Evolutionary conservation across 169 alveolate genomes (phyloP).

Genomic region (Plasmodium berghei): DNA sequence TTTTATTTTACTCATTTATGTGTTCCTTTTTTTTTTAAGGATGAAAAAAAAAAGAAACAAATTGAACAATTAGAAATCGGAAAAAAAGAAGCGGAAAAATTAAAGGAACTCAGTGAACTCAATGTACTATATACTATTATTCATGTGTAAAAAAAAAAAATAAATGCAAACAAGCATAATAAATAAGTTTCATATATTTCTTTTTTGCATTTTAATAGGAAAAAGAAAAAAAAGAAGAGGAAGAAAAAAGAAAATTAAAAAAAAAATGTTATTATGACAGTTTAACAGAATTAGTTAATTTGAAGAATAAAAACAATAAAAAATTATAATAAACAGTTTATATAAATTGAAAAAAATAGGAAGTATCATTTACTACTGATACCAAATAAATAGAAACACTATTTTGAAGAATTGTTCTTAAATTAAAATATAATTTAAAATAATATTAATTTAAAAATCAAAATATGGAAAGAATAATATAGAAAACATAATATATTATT

Average conservation of each 20-base stretch:
- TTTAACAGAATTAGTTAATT: slow-evolving; percentile 61
- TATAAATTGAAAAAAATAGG: neutral
- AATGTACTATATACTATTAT: slow-evolving; percentile 16
- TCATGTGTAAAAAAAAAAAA: neutral
- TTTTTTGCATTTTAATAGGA: slow-evolving; percentile 20
- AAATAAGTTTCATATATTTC: neutral
- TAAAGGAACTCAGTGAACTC: slow-evolving; percentile 29
- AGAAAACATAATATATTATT: too few relatives aligned
- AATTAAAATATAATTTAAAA: neutral
- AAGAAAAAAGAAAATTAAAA: slow-evolving; percentile 53
- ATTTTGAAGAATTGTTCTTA: neutral
- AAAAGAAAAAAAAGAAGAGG: slow-evolving; percentile 48
- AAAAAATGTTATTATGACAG: slow-evolving; percentile 56
- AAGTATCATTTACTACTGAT: neutral
- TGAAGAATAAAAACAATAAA: slow-evolving; percentile 32
- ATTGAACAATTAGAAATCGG: slow-evolving; percentile 31
- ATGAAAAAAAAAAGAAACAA: slow-evolving; percentile 39
- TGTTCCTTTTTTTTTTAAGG: slow-evolving; percentile 6
- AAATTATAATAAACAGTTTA: slow-evolving; percentile 14
- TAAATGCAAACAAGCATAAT: neutral
- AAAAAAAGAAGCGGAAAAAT: slow-evolving; percentile 45
- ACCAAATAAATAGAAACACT: neutral
- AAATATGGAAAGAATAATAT: neutral
- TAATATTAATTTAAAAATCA: neutral
- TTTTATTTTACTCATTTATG: neutral